These are phyloP conservation scores for Metschnikowia cerradonensis DNA, from an alignment of 805 yeast species.

Conservation along the genomic window DNA sequence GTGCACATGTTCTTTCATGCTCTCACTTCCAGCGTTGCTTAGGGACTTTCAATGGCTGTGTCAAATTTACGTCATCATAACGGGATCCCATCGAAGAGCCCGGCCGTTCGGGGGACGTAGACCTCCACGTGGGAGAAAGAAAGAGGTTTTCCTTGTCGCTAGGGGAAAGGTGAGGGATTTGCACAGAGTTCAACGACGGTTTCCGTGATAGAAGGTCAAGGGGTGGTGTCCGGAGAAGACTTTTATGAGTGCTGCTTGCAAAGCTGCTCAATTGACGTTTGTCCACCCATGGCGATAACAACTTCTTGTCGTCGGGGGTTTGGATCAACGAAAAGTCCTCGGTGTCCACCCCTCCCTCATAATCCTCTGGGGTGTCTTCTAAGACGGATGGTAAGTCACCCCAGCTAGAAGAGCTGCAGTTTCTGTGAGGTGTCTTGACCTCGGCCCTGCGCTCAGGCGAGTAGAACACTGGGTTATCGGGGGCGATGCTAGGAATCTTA, in stretches of 20 bases:
- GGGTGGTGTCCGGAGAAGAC: slow-evolving; percentile 1
- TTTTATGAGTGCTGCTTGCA: neutral
- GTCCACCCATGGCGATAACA: slow-evolving; percentile 2
- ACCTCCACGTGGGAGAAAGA: slow-evolving; percentile 13
- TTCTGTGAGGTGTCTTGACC: slow-evolving; percentile 4
- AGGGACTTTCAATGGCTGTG: slow-evolving; percentile 17
- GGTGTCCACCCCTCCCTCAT: neutral
- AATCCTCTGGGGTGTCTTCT: slow-evolving; percentile 3
- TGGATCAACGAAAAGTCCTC: slow-evolving; percentile 4
- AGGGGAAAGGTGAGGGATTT: slow-evolving; percentile 20
- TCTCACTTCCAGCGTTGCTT: slow-evolving; percentile 14
- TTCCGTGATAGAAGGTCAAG: slow-evolving; percentile 6
- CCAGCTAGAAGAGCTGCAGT: slow-evolving; percentile 5
- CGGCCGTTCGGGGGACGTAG: slow-evolving; percentile 35
- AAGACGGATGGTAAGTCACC: slow-evolving; percentile 3
- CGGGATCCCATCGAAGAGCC: slow-evolving; percentile 32
- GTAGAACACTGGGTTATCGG: slow-evolving; percentile 29
- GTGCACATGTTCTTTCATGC: neutral
- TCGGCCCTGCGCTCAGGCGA: slow-evolving; percentile 19
- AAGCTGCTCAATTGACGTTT: neutral
- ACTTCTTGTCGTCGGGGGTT: slow-evolving; percentile 2
- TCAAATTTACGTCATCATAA: slow-evolving; percentile 28
- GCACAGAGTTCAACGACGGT: slow-evolving; percentile 13
- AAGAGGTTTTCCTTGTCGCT: slow-evolving; percentile 4
- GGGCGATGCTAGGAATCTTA: slow-evolving; percentile 27